Evolutionary conservation across 2,329 filamentous ascomycete genomes (phyloP).

Genomic region (Metarhizium humberi): DNA sequence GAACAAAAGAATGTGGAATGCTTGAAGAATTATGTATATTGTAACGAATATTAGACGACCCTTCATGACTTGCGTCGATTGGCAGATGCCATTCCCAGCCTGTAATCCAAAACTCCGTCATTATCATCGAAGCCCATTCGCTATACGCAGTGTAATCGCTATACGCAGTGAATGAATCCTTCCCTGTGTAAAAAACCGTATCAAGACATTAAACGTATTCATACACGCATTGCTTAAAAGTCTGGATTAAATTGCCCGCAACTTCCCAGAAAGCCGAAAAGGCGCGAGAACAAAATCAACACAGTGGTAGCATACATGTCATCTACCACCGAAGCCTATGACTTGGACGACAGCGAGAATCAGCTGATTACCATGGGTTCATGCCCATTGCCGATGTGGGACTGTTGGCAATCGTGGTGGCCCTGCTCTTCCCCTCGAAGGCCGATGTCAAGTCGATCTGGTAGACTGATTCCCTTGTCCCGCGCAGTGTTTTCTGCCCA

Average conservation of each 20-base stretch:
- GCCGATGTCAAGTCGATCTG: conserved; percentile 27
- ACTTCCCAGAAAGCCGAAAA: not conserved
- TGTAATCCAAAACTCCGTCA: not conserved
- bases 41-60: not conserved
- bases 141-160: not conserved
- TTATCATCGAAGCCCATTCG: not conserved
- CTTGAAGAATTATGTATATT: not conserved
- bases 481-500: conserved; percentile 69
- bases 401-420: conserved; percentile 13
- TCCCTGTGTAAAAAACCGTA: not conserved
- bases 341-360: conserved; percentile 4
- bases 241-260: not conserved
- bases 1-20: not conserved
- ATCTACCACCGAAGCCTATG: not conserved
- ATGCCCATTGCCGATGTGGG: conserved; percentile 29
- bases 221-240: not conserved
- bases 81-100: not conserved
- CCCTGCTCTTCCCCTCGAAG: conserved; percentile 27
- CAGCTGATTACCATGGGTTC: conserved; percentile 45
- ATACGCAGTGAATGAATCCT: not conserved
- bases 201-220: not conserved
- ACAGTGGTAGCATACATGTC: not conserved
- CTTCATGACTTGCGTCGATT: not conserved
- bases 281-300: not conserved
- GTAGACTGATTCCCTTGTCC: conserved; percentile 20